Evolutionary conservation across 169 alveolate genomes (phyloP).

Genomic region (Eimeria brunetti): DNA sequence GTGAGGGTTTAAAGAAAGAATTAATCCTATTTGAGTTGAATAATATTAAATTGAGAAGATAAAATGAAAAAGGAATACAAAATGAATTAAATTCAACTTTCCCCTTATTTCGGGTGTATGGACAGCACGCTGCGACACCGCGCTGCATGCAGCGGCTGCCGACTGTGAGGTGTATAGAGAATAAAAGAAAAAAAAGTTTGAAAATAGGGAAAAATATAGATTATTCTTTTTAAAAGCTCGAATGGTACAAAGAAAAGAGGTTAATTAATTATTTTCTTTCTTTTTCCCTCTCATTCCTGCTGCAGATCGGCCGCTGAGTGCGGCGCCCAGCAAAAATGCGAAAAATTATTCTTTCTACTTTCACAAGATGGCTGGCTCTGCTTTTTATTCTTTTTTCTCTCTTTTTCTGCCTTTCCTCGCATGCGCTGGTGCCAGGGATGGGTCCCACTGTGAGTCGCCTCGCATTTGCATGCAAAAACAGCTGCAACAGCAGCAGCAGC

Average conservation of each 20-base stretch:
- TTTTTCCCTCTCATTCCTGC: background rate
- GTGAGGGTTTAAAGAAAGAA: background rate
- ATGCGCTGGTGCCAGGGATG: constrained; percentile 38
- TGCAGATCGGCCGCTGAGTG: background rate
- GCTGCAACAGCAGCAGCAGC: no score
- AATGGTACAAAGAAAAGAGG: background rate
- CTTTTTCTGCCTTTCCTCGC: background rate
- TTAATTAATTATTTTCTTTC: background rate
- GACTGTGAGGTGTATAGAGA: background rate
- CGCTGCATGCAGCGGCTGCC: constrained; percentile 14
- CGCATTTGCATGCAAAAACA: no score
- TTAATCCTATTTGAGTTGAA: background rate
- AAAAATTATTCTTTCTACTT: no score
- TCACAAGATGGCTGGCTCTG: background rate
- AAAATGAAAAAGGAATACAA: background rate
- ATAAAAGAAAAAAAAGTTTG: no score
- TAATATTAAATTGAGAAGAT: no score
- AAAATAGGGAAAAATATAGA: background rate
- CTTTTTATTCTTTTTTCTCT: background rate
- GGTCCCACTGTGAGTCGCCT: constrained; percentile 66
- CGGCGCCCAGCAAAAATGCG: constrained; percentile 15
- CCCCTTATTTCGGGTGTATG: background rate
- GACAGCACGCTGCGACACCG: background rate
- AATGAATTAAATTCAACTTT: background rate
- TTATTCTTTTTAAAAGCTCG: background rate